Evolutionary conservation across 2,329 filamentous ascomycete species (phyloP).

Genomic region (Tolypocladium tropicale): DNA sequence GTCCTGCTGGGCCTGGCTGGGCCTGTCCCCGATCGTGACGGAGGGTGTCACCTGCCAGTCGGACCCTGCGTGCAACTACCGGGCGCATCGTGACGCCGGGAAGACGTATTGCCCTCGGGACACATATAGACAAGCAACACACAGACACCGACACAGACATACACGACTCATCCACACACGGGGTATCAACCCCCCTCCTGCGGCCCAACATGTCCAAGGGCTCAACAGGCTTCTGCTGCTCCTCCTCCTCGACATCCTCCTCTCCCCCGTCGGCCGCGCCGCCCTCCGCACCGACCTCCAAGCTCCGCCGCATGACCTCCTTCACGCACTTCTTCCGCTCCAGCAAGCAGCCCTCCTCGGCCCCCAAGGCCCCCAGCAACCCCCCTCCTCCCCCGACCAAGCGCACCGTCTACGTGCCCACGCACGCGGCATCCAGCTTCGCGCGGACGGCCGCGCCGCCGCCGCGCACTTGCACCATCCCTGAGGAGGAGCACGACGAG

Average conservation of each 20-base stretch:
- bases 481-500: slow-evolving; percentile 7
- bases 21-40: too few species aligned
- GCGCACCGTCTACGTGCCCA: slow-evolving; percentile 13
- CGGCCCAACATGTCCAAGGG: not conserved
- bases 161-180: too few species aligned
- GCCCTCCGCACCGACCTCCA: not conserved
- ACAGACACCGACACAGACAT: too few species aligned
- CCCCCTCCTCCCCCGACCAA: not conserved
- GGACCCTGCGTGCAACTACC: too few species aligned
- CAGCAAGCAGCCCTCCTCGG: not conserved
- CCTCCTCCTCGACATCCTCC: not conserved
- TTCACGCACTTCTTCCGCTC: slow-evolving; percentile 1
- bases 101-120: too few species aligned
- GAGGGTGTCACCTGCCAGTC: too few species aligned
- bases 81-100: too few species aligned
- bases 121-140: too few species aligned
- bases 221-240: not conserved
- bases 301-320: slow-evolving; percentile 3
- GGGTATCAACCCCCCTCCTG: too few species aligned
- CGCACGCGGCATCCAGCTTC: slow-evolving; percentile 19
- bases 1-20: too few species aligned
- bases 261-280: not conserved
- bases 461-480: slow-evolving; percentile 7
- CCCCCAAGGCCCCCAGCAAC: not conserved
- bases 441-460: slow-evolving; percentile 8